These are phyloP conservation scores for Quillaja saponaria DNA, from an alignment of 306 rosid genomes.

Conservation along the genomic window DNA sequence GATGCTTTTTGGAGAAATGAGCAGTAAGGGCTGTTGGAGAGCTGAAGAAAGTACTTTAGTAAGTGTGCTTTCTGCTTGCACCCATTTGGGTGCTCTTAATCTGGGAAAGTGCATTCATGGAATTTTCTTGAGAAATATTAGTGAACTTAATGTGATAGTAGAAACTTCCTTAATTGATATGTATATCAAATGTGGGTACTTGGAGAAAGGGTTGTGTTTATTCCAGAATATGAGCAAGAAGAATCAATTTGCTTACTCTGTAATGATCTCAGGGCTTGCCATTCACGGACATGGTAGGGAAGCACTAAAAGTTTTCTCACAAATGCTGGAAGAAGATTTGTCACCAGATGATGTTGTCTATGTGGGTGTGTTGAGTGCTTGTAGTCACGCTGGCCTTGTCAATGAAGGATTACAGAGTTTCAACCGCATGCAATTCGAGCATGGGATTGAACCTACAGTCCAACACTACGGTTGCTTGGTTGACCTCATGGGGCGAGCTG, in stretches of 20 bases:
- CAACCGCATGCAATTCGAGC: constrained; percentile 57
- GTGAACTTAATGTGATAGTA: constrained; percentile 70
- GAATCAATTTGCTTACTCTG: constrained; percentile 65
- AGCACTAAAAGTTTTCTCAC: constrained; percentile 62
- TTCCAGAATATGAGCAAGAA: constrained; percentile 61
- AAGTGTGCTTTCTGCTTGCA: constrained; percentile 72
- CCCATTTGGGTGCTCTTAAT: constrained; percentile 71
- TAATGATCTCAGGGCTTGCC: constrained; percentile 80
- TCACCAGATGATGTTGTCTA: constrained; percentile 64
- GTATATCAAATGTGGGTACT: constrained; percentile 81
- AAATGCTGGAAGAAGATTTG: constrained; percentile 67
- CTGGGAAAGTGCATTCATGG: constrained; percentile 77
- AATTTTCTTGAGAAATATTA: constrained; percentile 61
- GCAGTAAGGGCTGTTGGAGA: constrained; percentile 52
- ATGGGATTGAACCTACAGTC: constrained; percentile 61
- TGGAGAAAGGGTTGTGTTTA: constrained; percentile 55
- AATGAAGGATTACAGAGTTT: constrained; percentile 60
- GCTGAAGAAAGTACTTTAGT: constrained; percentile 83
- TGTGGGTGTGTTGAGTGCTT: constrained; percentile 69
- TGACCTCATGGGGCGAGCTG: constrained; percentile 73
- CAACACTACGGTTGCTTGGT: constrained; percentile 84
- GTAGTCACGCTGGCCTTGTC: constrained; percentile 75
- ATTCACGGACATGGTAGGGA: constrained; percentile 71
- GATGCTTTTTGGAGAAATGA: constrained; percentile 65
- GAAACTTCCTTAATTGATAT: constrained; percentile 73